Evolutionary conservation across 306 rosid genomes (phyloP), one percentile per base, ranked within the genome.

Genomic region (Hippophae gyantsensis): DNA sequence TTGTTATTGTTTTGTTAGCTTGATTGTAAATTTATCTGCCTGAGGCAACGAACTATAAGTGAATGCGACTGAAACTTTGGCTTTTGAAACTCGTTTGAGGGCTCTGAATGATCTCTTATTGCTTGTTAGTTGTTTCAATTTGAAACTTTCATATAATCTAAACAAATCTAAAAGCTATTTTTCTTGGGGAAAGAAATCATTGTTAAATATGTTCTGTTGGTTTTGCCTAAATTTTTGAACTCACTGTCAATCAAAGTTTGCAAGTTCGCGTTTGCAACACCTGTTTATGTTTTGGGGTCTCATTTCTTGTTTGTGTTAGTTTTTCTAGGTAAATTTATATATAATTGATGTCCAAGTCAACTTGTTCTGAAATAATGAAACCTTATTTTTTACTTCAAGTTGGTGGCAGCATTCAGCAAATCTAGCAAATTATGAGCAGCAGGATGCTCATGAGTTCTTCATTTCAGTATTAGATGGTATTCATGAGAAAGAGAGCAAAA

Each of bases 401-500:
- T 80, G 66, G 71, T 90, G 97, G 97, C 97, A 85, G 54, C 97
- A 90, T 73, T 83, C 97, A 0, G 89, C 95, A 26, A 81, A 81
- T 80, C 86, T 90, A 60, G 94, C 97, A 32, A 83, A 85, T 67
- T 90, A 90, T 66, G 94, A 84, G 70, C 97, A 90, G 77, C 97
- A 90, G 66, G 97, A 90, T 67, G 97, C 97, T 8, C 97, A 90
- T 41, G 97, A 90, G 63, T 90, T 90, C 78, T 87, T 90, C 82
- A 90, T 90, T 78, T 87, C 97, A 27, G 72, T 87, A 76, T 78
- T 90, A 9, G 95, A 87, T 68, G 84, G 95, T 49, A 84, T 90
- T 64, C 95, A 87, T 67, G 95, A 87, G 74, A 86, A 75, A 54
- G 82, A 75, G 62, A 51, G 68, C 65, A 80, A 77, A 75, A 40